Evolutionary conservation across 345 rosid species (phyloP), one percentile per base, ranked within the genome.

Genomic region (Xanthoceras sorbifolium): DNA sequence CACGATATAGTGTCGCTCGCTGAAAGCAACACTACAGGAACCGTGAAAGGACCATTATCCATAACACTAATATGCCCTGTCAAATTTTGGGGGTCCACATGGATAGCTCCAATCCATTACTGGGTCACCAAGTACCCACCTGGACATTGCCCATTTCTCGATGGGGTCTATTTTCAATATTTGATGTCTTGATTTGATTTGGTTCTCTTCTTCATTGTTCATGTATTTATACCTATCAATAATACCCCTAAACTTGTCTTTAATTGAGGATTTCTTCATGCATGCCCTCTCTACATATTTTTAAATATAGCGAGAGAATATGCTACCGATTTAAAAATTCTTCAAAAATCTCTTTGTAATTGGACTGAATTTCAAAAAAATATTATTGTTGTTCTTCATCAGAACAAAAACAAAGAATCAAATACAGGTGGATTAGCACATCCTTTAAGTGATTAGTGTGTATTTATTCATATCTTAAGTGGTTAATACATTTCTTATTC

Each of bases 71-170:
- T n/a, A n/a, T n/a, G n/a, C n/a, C n/a, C n/a, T n/a, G n/a, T 23
- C 64, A 26, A 61, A 4, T 14, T n/a, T n/a, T 0, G 23, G 9
- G 64, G 82, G 82, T 76, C 82, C 85, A 73, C 52, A 22, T 32
- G 46, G 64, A 55, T 67, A 50, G 20, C 29, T 73, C 63, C 74
- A 31, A 73, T 55, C 67, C 63, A 38, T 64, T 32, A 32, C 66
- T 22, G 59, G 76, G 9, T 63, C 60, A 15, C 57, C 25, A 64
- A 23, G 14, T 18, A 9, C 69, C 76, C 81, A 73, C 62, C 76
- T 73, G 74, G 72, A 76, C 17, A 31, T 15, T 22, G 25, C 23
- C 40, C 75, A 32, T 57, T 14, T 46, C 44, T 18, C 4, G 25
- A 1, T 57, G 36, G 38, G 36, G 25, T 68, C 57, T 57, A 44